A percentile compares a stretch with the other conserved stretches of the same genome.
Evolutionary conservation across 2,329 filamentous ascomycete genomes (phyloP).

Genomic region (Fusarium sp.): DNA sequence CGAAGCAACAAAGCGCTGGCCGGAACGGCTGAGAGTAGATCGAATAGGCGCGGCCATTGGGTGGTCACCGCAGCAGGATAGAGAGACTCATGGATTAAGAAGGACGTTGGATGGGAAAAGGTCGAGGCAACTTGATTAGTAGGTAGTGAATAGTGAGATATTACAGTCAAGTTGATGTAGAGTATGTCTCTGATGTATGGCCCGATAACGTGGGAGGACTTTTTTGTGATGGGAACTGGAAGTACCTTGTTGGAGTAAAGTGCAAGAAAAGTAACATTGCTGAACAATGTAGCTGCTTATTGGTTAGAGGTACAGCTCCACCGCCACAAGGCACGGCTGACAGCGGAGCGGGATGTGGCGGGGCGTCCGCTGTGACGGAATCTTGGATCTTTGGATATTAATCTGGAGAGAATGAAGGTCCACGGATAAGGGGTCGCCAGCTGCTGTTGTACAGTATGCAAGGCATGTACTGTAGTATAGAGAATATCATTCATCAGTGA

Average conservation of each 20-base stretch:
- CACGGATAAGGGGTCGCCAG: conserved; percentile 25
- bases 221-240: conserved; percentile 40
- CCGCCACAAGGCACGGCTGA: conserved; percentile 36
- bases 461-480: neutral
- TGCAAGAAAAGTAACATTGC: conserved; percentile 11
- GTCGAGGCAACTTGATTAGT: neutral
- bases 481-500: neutral
- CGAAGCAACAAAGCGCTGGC: conserved; percentile 37
- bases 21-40: conserved; percentile 40
- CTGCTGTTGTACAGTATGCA: neutral
- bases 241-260: conserved; percentile 20
- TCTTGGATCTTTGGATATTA: conserved; percentile 2
- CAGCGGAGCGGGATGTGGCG: conserved; percentile 40
- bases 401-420: conserved; percentile 18
- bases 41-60: conserved; percentile 50
- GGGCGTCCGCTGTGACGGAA: conserved; percentile 29
- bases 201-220: conserved; percentile 18
- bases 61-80: conserved; percentile 40
- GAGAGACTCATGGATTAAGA: conserved; percentile 38
- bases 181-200: neutral
- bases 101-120: neutral
- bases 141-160: neutral
- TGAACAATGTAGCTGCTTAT: conserved; percentile 7
- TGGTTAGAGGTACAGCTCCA: conserved; percentile 17
- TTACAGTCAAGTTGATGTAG: conserved; percentile 6